Percentiles rank a stretch among this genome's conserved stretches.
phyloP scores from a whole-genome alignment of 345 rosid genomes.

The Murraya koenigii region DNA sequence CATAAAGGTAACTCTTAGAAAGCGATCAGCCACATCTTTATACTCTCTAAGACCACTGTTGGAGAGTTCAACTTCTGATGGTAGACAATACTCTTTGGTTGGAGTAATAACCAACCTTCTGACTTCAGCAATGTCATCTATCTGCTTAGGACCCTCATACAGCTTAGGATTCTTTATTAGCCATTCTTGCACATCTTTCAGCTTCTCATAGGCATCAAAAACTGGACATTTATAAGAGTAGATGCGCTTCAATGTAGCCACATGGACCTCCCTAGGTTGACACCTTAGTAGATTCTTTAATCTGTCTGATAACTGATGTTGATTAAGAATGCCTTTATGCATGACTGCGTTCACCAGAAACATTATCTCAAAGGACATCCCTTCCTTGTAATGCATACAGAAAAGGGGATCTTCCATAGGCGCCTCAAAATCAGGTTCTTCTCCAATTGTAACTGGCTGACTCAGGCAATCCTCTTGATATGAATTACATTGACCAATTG shows the following conservation, averaged over 20 bases:
- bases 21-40: slow-evolving; percentile 56
- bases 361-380: slow-evolving; percentile 58
- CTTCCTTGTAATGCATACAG: slow-evolving; percentile 47
- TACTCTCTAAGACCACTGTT: slow-evolving; percentile 77
- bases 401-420: slow-evolving; percentile 52
- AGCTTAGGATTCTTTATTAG: slow-evolving; percentile 55
- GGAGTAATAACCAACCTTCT: slow-evolving; percentile 80
- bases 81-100: slow-evolving; percentile 77
- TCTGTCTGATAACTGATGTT: slow-evolving; percentile 53
- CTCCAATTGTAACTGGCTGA: slow-evolving; percentile 35
- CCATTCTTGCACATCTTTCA: slow-evolving; percentile 67
- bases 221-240: slow-evolving; percentile 54
- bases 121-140: slow-evolving; percentile 57
- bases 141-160: slow-evolving; percentile 33
- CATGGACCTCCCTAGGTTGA: slow-evolving; percentile 52
- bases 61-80: slow-evolving; percentile 85
- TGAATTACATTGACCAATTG: slow-evolving; percentile 61
- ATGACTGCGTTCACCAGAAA: slow-evolving; percentile 68
- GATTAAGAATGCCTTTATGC: slow-evolving; percentile 70
- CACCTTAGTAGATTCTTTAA: slow-evolving; percentile 60
- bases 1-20: slow-evolving; percentile 84
- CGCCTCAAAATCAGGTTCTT: slow-evolving; percentile 68
- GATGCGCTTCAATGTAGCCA: slow-evolving; percentile 69
- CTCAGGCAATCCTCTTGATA: slow-evolving; percentile 39
- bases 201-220: slow-evolving; percentile 56